A percentile compares a stretch with the other conserved stretches of the same genome.
phyloP scores from a whole-genome alignment of 371 early-diverging fungal genomes.

The Mucor saturninus region DNA sequence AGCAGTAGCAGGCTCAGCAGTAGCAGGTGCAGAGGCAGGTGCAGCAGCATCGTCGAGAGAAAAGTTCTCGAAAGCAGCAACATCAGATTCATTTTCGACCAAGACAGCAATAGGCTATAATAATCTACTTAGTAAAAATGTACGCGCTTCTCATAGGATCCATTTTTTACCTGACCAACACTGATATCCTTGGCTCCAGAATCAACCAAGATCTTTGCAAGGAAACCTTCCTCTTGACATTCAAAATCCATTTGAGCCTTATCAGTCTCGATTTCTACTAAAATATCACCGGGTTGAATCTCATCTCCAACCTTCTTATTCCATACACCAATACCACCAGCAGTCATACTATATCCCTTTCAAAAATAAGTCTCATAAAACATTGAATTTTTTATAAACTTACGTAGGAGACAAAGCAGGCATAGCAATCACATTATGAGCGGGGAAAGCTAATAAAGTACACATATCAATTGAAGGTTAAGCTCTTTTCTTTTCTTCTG shows the following conservation, averaged over 20 bases:
- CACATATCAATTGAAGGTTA: not conserved
- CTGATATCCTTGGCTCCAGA: constrained; percentile 85
- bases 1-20: constrained; percentile 41
- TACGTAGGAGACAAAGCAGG: constrained; percentile 98
- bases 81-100: constrained; percentile 88
- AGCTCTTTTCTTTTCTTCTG: not conserved
- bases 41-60: constrained; percentile 43
- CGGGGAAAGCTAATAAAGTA: constrained; percentile 70
- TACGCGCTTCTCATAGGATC: constrained; percentile 21
- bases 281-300: constrained; percentile 93
- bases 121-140: not conserved
- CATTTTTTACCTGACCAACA: constrained; percentile 66
- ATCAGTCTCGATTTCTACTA: constrained; percentile 98
- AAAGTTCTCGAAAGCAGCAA: constrained; percentile 86
- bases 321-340: constrained; percentile 96
- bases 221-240: constrained; percentile 97
- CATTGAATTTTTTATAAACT: constrained; percentile 17
- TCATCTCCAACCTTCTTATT: constrained; percentile 94
- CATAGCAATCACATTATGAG: constrained; percentile 93
- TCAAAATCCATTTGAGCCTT: constrained; percentile 99
- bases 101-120: constrained; percentile 90
- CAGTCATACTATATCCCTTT: constrained; percentile 75
- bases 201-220: constrained; percentile 92
- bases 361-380: too few species aligned
- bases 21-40: constrained; percentile 42